Percentiles rank a stretch among this genome's conserved stretches.
phyloP scores from a whole-genome alignment of 306 rosid genomes.

The Lathyrus tuberosus region DNA sequence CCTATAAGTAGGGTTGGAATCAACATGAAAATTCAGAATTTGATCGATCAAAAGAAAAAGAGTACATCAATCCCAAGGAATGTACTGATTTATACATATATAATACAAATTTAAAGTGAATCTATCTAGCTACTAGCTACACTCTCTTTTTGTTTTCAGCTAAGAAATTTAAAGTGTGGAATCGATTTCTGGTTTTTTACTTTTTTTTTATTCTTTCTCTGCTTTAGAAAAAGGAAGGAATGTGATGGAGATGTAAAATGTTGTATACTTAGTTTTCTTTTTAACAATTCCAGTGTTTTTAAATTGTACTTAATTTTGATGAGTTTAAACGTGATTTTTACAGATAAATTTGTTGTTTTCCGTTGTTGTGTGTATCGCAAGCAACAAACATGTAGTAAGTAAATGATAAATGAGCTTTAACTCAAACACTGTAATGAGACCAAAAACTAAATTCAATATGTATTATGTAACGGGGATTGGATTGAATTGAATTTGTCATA shows the following conservation, averaged over 20 bases:
- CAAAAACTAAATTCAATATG: no score
- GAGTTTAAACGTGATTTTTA: no score
- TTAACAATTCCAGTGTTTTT: no score
- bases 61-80: slow-evolving; percentile 54
- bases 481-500: no score
- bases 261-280: not conserved
- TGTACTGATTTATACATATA: not conserved
- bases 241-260: slow-evolving; percentile 4
- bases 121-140: slow-evolving; percentile 13
- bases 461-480: no score
- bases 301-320: no score
- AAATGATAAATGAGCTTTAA: no score
- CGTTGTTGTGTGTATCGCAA: no score
- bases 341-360: no score
- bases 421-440: no score
- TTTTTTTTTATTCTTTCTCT: not conserved
- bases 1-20: slow-evolving; percentile 12
- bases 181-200: not conserved
- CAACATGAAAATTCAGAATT: slow-evolving; percentile 7
- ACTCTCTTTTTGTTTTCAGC: slow-evolving; percentile 23
- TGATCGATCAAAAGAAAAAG: slow-evolving; percentile 17
- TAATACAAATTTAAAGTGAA: slow-evolving; percentile 22
- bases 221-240: slow-evolving; percentile 12
- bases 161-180: not conserved
- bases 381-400: no score